These are phyloP conservation scores for Alternaria metachromatica DNA, from an alignment of 2,329 filamentous ascomycete genomes.

Conservation along the genomic window DNA sequence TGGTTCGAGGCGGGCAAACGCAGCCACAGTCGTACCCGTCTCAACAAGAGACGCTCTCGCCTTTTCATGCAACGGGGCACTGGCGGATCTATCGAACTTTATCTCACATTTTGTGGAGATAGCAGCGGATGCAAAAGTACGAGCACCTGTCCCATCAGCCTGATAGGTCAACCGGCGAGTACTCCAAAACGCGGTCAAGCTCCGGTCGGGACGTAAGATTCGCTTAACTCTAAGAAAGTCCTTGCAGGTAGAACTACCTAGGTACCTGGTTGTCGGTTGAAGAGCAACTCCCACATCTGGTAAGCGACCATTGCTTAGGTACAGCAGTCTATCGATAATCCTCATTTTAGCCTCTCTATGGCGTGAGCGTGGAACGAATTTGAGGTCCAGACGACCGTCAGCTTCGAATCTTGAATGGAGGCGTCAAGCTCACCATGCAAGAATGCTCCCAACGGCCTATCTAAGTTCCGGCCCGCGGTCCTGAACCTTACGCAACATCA, in stretches of 20 bases:
- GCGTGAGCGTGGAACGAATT: not conserved
- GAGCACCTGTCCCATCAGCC: not conserved
- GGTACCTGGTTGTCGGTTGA: not conserved
- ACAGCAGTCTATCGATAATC: not conserved
- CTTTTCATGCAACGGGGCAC: not conserved
- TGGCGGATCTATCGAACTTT: conserved; percentile 1
- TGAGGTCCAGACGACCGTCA: not conserved
- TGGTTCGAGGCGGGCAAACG: not conserved
- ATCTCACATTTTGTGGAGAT: conserved; percentile 5
- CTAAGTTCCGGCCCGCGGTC: conserved; percentile 1
- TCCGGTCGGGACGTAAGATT: not conserved
- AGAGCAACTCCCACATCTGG: not conserved
- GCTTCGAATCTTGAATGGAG: not conserved
- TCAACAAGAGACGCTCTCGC: conserved; percentile 3
- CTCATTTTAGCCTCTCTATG: not conserved
- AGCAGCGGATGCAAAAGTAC: not conserved
- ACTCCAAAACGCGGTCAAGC: not conserved
- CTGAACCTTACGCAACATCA: not conserved
- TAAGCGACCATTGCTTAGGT: not conserved
- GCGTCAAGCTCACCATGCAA: not conserved
- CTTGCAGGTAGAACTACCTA: not conserved
- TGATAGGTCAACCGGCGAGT: not conserved
- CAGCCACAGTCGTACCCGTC: conserved; percentile 3
- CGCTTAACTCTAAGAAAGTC: not conserved
- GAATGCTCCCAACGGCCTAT: not conserved